Conservation (phyloP, 1,284 basidiomycete species). For the Rhodofomes roseus region DNA sequence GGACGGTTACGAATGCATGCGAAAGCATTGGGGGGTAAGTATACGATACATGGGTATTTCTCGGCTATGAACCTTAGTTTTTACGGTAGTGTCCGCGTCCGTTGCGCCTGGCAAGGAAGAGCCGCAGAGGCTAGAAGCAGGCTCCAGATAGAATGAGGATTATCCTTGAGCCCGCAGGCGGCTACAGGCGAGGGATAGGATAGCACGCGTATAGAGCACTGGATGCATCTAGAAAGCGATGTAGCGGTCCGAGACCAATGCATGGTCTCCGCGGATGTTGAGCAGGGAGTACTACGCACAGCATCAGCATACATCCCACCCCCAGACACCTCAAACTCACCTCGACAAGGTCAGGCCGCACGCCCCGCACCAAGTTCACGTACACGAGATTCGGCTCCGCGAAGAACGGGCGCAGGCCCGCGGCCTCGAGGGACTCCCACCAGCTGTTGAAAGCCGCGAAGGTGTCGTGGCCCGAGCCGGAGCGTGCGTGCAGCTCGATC, state of each 20-base stretch:
- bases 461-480: constrained; percentile 11
- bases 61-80: not conserved
- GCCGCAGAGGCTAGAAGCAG: not conserved
- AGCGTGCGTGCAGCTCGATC: constrained; percentile 34
- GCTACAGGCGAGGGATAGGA: not conserved
- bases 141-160: not conserved
- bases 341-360: constrained; percentile 32
- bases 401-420: constrained; percentile 25
- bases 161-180: not conserved
- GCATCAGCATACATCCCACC: not conserved
- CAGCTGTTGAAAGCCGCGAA: constrained; percentile 34
- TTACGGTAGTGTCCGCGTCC: not conserved
- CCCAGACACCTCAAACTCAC: constrained; percentile 15
- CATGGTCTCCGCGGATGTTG: not conserved
- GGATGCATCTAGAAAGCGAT: not conserved
- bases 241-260: not conserved
- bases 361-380: constrained; percentile 31
- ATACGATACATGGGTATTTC: not conserved
- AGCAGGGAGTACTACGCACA: not conserved
- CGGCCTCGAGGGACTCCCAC: constrained; percentile 24
- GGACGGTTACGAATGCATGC: too few relatives aligned
- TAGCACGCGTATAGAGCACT: not conserved
- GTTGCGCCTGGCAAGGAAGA: not conserved
- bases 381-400: constrained; percentile 36
- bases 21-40: not conserved